Evolutionary conservation across 192 early-diverging fungal genomes (phyloP), one percentile per base, ranked within the genome.

Genomic region (Entomortierella lignicola): DNA sequence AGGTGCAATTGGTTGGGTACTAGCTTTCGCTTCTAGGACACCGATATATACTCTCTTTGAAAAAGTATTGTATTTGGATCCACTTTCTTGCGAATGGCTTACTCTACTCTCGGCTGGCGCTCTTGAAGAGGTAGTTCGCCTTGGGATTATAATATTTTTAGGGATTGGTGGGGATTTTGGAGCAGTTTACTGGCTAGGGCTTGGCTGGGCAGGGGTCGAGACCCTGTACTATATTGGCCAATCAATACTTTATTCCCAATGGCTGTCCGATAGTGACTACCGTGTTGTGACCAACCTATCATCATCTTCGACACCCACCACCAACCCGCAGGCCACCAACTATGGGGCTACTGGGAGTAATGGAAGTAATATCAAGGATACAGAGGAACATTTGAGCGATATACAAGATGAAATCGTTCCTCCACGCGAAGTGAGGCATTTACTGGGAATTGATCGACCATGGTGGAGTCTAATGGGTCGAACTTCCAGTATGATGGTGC

Each of bases 391-490:
- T 11, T 30, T 53, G 8, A 25, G 26, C 2, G 66, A 47, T 23
- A 13, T 41, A 10, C 34, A 29, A 26, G 71, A 59, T 8, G 39
- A n/a, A 10, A 15, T 26, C 23, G 62, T 55, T 27, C 29, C 52
- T 30, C 69, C 66, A 26, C 66, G 59, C 10, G 67, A 70, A 39
- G 65, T 66, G 25, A 67, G 69, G 25, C 71, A 72, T 21, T 60
- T 75, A 6, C 55, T 84, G 1, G 80, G 71, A 11, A 68, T 74
- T 42, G 68, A 81, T 25, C 73, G 79, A 0, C 77, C 82, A 8
- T 84, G 82, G 82, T 84, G 82, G 82, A 80, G 82, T 48, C 55
- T 84, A 1, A 77, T 84, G 77, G 80, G 82, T 42, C 65, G 80
- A 26, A 66, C 73, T n/a, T 75, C 82, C 17, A 81, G 80, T 32